phyloP scores from a whole-genome alignment of 345 rosid species.

The Acer campestre region DNA sequence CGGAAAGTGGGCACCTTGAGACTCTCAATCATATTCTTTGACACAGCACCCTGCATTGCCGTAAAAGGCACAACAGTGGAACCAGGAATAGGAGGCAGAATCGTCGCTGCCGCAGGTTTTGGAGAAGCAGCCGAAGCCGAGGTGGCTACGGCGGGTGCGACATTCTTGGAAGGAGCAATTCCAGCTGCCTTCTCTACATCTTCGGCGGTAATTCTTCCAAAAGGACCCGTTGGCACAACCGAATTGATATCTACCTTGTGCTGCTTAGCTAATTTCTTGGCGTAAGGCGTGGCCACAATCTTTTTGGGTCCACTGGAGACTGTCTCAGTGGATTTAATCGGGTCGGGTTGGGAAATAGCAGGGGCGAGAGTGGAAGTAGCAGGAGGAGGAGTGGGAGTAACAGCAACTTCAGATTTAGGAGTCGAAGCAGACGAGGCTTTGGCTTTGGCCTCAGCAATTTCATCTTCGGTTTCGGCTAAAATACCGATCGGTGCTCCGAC shows the following conservation, averaged over 20 bases:
- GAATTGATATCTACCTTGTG: slow-evolving; percentile 76
- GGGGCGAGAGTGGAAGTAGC: slow-evolving; percentile 51
- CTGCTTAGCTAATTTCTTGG: slow-evolving; percentile 90
- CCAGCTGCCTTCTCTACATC: slow-evolving; percentile 87
- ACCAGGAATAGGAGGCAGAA: slow-evolving; percentile 57
- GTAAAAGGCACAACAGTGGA: slow-evolving; percentile 84
- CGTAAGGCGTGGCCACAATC: slow-evolving; percentile 71
- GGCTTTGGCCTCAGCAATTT: slow-evolving; percentile 81
- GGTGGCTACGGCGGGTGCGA: slow-evolving; percentile 24
- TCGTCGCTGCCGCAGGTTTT: slow-evolving; percentile 35
- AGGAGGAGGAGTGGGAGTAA: slow-evolving; percentile 55
- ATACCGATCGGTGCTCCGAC: slow-evolving; percentile 88
- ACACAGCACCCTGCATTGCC: slow-evolving; percentile 83
- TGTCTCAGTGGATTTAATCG: slow-evolving; percentile 22
- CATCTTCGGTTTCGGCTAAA: slow-evolving; percentile 85
- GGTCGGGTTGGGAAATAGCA: slow-evolving; percentile 34
- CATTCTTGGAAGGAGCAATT: slow-evolving; percentile 56
- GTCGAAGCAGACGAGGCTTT: slow-evolving; percentile 52
- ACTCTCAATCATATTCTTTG: slow-evolving; percentile 86
- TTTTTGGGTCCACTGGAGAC: slow-evolving; percentile 57
- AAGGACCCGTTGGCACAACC: slow-evolving; percentile 74
- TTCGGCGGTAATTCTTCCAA: slow-evolving; percentile 65
- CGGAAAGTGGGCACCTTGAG: slow-evolving; percentile 89
- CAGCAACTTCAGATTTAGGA: slow-evolving; percentile 33
- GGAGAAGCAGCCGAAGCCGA: slow-evolving; percentile 32